Evolutionary conservation across 306 rosid genomes (phyloP), one percentile per base, ranked within the genome.

Genomic region (Comarum palustre): DNA sequence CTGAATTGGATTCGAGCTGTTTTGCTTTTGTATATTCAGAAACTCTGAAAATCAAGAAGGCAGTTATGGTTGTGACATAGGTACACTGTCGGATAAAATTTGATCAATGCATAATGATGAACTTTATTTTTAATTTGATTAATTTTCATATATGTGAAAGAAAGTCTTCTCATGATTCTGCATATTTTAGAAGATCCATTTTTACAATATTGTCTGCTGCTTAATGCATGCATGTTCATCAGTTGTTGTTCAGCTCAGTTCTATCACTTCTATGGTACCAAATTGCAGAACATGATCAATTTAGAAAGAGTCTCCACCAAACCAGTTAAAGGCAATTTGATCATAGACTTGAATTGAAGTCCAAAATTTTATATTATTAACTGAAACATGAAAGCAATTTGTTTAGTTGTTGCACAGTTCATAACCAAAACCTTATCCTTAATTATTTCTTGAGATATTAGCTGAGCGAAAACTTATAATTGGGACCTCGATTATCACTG

Each of bases 31-130:
- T 27, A 19, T 58, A 27, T 58, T 58, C 11, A 27, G 9, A 27
- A 27, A 58, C 19, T 58, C 11, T 58, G n/a, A 58, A 58, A 58
- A 58, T 58, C 64, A 58, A 58, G 64, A 58, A 58, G n/a, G 7
- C 64, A 27, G 38, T 25, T 25, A 57, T 25, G 64, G 62, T 57
- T 57, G 59, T 19, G 27, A 52, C 27, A 52, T 22, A n/a, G 58
- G 4, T 20, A n/a, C 29, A 9, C 13, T 52, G 12, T 20, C 12
- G 9, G 27, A n/a, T 52, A 52, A 52, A 52, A 6, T 57, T 24
- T 25, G 16, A 12, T 25, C 36, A 25, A 25, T 11, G 27, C 29
- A 8, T 25, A 57, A 24, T 57, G 62, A 57, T 3, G 8, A 57
- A 11, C 5, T 22, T 25, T 9, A 27, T 12, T 57, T 13, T 24